These are phyloP conservation scores for Trichoderma endophyticum DNA, from an alignment of 2,329 filamentous ascomycete genomes.

Conservation along the genomic window DNA sequence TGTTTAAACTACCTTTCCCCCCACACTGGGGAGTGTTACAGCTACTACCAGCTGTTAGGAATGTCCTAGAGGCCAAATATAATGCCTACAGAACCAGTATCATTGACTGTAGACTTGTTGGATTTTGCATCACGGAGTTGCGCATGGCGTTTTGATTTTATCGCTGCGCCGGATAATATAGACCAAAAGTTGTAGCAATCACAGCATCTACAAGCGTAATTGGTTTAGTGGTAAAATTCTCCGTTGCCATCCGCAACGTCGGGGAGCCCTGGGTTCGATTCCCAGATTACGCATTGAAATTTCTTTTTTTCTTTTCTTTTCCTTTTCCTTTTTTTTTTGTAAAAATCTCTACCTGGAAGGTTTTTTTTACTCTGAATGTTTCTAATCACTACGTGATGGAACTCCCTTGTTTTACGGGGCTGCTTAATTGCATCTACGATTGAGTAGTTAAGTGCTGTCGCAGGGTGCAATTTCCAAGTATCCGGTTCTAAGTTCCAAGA, in stretches of 20 bases:
- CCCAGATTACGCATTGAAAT: constrained; percentile 22
- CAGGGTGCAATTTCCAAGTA: neutral
- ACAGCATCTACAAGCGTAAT: constrained; percentile 18
- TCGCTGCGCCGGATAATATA: neutral
- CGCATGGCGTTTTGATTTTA: neutral
- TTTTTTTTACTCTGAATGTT: neutral
- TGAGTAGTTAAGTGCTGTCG: neutral
- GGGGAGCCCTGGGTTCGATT: constrained; percentile 26
- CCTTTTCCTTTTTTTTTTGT: neutral
- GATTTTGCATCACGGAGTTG: neutral
- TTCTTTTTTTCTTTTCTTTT: neutral
- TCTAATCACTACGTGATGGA: fast-evolving
- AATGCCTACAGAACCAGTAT: neutral
- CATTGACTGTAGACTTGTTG: neutral
- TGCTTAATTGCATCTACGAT: neutral
- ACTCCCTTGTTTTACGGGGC: neutral
- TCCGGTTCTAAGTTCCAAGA: no score
- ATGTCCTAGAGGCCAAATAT: neutral
- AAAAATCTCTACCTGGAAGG: neutral
- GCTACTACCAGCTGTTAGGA: fast-evolving
- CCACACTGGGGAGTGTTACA: neutral
- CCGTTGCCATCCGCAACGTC: constrained; percentile 25
- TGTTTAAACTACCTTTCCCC: neutral
- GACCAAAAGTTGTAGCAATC: neutral
- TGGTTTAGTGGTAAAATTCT: constrained; percentile 28